Conservation (phyloP, 352 stramenopile species). For the Phytophthora idaei region DNA sequence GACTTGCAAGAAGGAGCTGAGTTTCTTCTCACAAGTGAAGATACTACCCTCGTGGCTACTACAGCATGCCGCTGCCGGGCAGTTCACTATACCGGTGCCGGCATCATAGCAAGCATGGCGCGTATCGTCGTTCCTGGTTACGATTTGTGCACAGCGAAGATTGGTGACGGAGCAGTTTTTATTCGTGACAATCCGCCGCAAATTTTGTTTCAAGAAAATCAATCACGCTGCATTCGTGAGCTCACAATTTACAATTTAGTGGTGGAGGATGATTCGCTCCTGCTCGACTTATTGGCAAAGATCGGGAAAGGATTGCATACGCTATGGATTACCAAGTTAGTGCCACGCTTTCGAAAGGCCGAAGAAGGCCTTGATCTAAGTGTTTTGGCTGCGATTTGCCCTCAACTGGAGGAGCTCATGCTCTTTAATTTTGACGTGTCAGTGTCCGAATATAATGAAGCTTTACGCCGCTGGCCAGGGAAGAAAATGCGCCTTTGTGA, state of each 20-base stretch:
- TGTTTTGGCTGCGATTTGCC: conserved; percentile 1
- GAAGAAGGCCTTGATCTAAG: background rate
- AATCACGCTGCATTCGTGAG: background rate
- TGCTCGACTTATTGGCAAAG: background rate
- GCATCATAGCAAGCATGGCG: background rate
- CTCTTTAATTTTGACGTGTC: background rate
- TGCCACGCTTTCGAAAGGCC: background rate
- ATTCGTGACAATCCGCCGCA: background rate
- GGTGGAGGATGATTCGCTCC: background rate
- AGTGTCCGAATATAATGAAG: background rate
- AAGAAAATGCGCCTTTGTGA: background rate
- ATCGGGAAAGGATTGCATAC: background rate
- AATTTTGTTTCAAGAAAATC: background rate
- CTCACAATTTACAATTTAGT: background rate
- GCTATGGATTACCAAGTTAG: background rate
- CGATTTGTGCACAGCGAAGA: background rate
- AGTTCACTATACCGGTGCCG: background rate
- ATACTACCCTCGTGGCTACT: background rate
- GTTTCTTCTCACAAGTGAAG: background rate
- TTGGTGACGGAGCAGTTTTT: background rate
- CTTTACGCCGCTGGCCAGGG: background rate
- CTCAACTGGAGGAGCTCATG: background rate
- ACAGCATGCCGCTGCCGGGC: background rate
- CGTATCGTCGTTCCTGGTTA: background rate
- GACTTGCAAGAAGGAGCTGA: background rate